Evolutionary conservation across 148 eudicot species (phyloP).

Genomic region (Arbutus unedo): DNA sequence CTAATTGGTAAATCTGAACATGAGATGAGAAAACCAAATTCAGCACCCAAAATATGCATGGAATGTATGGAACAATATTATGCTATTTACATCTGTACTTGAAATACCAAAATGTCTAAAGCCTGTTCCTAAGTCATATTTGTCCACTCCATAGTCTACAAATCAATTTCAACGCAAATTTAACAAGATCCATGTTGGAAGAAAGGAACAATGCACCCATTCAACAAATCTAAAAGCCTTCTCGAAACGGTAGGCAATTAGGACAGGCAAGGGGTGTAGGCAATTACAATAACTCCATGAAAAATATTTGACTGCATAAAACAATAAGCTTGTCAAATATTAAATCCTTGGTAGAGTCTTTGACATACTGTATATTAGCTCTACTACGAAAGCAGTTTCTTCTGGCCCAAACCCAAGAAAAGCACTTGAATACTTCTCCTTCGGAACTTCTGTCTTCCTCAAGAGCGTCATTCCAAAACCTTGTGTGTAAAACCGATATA

Average conservation of each 20-base stretch:
- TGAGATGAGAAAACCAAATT: not conserved
- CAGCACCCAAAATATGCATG: not conserved
- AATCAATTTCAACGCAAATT: conserved; percentile 12
- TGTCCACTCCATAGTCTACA: conserved; percentile 88
- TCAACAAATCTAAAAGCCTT: not conserved
- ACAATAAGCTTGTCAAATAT: not conserved
- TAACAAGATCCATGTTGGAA: not conserved
- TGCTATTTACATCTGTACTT: conserved; percentile 69
- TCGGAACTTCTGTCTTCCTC: conserved; percentile 81
- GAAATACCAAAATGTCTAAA: conserved; percentile 98
- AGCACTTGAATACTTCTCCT: conserved; percentile 86
- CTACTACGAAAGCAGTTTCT: conserved; percentile 70
- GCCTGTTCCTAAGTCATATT: conserved; percentile 88
- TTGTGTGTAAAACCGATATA: conserved; percentile 78
- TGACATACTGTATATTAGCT: conserved; percentile 84
- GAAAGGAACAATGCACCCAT: not conserved
- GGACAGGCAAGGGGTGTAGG: not conserved
- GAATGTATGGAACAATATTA: not conserved
- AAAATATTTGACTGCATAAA: not conserved
- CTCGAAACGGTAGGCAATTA: not conserved
- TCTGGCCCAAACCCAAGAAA: conserved; percentile 95
- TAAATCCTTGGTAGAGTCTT: not conserved
- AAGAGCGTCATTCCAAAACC: conserved; percentile 86
- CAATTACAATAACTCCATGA: not conserved
- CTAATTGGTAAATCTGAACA: conserved; percentile 76